Evolutionary conservation across 1,284 basidiomycete genomes (phyloP), one percentile per base, ranked within the genome.

Genomic region (Pterulicium gracile): DNA sequence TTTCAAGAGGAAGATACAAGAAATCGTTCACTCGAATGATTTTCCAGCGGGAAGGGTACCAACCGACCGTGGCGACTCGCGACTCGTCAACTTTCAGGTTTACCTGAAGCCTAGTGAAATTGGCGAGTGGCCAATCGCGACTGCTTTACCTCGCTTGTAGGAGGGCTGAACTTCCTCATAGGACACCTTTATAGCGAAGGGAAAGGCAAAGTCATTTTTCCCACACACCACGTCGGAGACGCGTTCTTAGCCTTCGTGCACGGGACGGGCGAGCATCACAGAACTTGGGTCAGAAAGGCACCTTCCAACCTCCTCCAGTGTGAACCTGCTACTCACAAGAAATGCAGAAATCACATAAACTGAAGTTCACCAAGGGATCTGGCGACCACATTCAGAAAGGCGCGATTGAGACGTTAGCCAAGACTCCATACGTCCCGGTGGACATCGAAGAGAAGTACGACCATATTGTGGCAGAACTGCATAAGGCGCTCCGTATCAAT

Each of bases 391-490:
- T 65, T 19, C 51, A 35, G 4, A 52, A 48, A 5, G 42, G 52
- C 3, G 43, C 64, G 13, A 53, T 62, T 4, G 55, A 61, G 21
- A 68, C 64, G 3, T 58, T 82, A 21, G 60, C 63, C 46, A 81
- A 79, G 58, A 77, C 79, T 0, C 76, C 73, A 0, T 87, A 75
- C 54, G 65, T 79, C 13, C 61, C 76, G 50, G 81, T 83, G 0
- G 67, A 74, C 19, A 67, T 75, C 1, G 79, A 79, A 47, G 72
- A 75, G 56, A 68, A 73, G 46, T 73, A 69, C 39, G 63, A 69
- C 44, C 51, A 61, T 10, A 82, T 65, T 41, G 53, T 77, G 7
- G 55, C 58, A 23, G 61, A 65, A 12, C 65, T 82, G 18, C 58
- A 70, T 19, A 61, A 68, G 7, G 60, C 62, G 14, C 60, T 83